These are phyloP conservation scores for Solidago caesia DNA, from an alignment of 129 eudicot species.

Conservation along the genomic window DNA sequence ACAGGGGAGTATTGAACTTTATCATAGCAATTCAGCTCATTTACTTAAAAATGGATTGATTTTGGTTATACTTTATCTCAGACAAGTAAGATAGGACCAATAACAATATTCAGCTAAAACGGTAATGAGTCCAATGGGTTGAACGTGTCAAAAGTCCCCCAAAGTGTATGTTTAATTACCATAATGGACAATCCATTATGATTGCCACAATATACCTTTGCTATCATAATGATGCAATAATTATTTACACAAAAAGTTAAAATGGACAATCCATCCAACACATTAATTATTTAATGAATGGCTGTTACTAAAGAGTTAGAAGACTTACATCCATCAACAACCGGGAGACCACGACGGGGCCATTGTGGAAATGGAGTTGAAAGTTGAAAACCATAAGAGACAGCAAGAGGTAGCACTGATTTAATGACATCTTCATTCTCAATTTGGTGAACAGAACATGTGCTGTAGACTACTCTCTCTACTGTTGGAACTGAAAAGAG, in stretches of 20 bases:
- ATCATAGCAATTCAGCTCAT: neutral
- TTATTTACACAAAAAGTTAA: neutral
- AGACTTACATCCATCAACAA: constrained; percentile 81
- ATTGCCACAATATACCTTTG: neutral
- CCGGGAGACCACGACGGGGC: constrained; percentile 92
- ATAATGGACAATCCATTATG: too few species aligned
- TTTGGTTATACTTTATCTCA: neutral
- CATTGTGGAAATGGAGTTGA: constrained; percentile 73
- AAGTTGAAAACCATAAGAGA: constrained; percentile 65
- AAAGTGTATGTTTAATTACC: neutral
- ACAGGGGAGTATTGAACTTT: neutral
- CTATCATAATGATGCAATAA: neutral
- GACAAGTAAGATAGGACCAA: neutral
- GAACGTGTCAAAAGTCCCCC: neutral
- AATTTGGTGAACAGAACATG: constrained; percentile 82
- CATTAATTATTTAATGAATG: neutral
- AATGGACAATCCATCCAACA: neutral
- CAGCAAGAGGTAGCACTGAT: constrained; percentile 67
- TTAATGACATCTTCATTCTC: constrained; percentile 93
- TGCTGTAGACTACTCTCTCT: constrained; percentile 90
- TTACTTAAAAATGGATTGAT: neutral
- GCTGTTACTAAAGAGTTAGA: constrained; percentile 8
- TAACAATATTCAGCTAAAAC: neutral
- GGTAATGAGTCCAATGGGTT: neutral
- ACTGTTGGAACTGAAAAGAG: constrained; percentile 68